Evolutionary conservation across 2,329 filamentous ascomycete species (phyloP).

Genomic region (Tolypocladium capitatum): DNA sequence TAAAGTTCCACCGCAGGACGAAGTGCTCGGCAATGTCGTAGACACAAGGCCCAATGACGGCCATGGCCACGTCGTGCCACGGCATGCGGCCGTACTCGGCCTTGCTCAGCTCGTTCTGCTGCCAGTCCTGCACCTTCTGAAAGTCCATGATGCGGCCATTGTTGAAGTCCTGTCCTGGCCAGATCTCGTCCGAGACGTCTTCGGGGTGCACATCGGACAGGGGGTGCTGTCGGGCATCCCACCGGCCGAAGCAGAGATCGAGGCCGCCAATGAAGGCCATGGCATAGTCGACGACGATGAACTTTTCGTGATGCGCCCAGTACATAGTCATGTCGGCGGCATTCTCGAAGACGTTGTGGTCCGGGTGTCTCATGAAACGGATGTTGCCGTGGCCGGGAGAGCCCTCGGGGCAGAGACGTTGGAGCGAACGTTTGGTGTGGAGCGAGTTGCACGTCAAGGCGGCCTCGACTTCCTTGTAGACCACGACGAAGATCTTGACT

Average conservation of each 20-base stretch:
- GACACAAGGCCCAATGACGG: constrained; percentile 74
- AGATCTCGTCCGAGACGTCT: constrained; percentile 70
- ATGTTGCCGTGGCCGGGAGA: constrained; percentile 80
- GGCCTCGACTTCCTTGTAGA: constrained; percentile 79
- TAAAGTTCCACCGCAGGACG: constrained; percentile 86
- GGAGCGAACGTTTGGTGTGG: constrained; percentile 81
- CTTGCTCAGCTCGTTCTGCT: constrained; percentile 83
- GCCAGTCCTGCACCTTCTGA: constrained; percentile 80
- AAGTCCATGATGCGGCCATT: constrained; percentile 97
- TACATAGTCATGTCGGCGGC: constrained; percentile 94
- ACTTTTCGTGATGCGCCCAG: constrained; percentile 97
- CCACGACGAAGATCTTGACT: constrained; percentile 85
- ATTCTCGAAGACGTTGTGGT: constrained; percentile 91
- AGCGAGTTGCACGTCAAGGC: constrained; percentile 82
- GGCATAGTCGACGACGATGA: constrained; percentile 85
- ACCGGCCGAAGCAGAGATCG: constrained; percentile 90
- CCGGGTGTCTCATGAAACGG: constrained; percentile 75
- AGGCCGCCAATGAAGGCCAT: constrained; percentile 88
- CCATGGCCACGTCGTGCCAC: constrained; percentile 95
- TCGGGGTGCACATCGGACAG: constrained; percentile 80
- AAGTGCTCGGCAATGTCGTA: constrained; percentile 96
- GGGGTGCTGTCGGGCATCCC: constrained; percentile 77
- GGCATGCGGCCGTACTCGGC: constrained; percentile 90
- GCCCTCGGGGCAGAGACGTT: constrained; percentile 68
- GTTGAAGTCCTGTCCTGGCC: constrained; percentile 95